Percentiles rank a stretch among this genome's conserved stretches.
Conservation (phyloP, 768 basidiomycete species). For the Lentinula detonsa region DNA sequence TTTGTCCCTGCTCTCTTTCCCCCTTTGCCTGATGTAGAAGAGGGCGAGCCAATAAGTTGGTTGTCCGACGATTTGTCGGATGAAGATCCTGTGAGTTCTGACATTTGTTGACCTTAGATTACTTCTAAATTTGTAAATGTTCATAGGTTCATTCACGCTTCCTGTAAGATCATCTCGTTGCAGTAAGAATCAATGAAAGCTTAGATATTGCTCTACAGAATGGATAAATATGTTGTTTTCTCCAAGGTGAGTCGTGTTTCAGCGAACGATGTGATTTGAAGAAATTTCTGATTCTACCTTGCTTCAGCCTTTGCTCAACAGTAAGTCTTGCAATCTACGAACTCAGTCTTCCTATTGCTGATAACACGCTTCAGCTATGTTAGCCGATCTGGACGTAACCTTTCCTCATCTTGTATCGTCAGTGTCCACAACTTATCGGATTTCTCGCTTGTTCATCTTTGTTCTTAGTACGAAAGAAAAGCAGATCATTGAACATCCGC, state of each 20-base stretch:
- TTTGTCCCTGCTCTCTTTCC: conserved; percentile 50
- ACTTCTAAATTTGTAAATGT: background rate
- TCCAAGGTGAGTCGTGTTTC: conserved; percentile 25
- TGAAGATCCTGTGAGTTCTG: background rate
- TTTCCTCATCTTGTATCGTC: conserved; percentile 38
- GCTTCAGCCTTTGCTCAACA: conserved; percentile 8
- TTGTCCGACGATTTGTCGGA: conserved; percentile 29
- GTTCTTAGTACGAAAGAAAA: conserved; percentile 37
- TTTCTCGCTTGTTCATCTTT: background rate
- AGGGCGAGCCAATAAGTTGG: conserved; percentile 19
- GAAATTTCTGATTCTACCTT: background rate
- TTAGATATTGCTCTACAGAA: conserved; percentile 2
- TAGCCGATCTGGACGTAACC: conserved; percentile 42
- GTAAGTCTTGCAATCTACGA: background rate
- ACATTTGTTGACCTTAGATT: background rate
- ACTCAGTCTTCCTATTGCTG: background rate
- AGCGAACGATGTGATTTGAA: background rate
- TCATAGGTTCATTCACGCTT: conserved; percentile 50
- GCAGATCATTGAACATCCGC: conserved; percentile 50
- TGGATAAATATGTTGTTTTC: conserved; percentile 43
- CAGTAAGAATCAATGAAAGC: background rate
- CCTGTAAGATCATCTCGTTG: conserved; percentile 33
- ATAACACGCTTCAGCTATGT: conserved; percentile 30
- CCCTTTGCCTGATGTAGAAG: conserved; percentile 26
- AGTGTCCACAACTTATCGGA: conserved; percentile 14